Evolutionary conservation across 257 asterid species (phyloP), one percentile per base, ranked within the genome.

Genomic region (Misopates orontium): DNA sequence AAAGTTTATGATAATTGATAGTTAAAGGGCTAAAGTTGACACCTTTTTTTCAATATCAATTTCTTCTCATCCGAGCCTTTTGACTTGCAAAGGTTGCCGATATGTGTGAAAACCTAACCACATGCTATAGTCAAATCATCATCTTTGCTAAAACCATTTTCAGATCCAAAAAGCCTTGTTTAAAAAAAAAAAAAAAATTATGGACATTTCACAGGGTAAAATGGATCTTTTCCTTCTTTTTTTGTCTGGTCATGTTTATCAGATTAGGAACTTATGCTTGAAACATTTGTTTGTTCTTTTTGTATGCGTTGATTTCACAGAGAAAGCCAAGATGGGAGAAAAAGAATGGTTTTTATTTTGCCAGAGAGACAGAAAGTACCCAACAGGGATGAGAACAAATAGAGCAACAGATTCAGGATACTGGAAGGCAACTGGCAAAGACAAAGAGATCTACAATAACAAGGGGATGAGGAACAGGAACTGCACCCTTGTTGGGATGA

Each of bases 361-460:
- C 76, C 92, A 80, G 60, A 82, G 90, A 32, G 97, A 87, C 68
- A 82, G 87, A 41, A 90, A 90, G 73, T 90, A 90, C 67, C 95
- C 97, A 51, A 83, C 97, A 16, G 97, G 97, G 11, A 87, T 79
- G 90, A 79, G 96, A 73, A 90, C 96, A 10, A 90, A 90, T 68
- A 71, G 97, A 31, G 96, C 97, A 8, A 90, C 97, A 5, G 84
- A 76, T 21, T 71, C 85, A 0, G 97, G 97, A 7, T 87, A 90
- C 40, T 90, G 97, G 97, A 90, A 90, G 76, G 97, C 96, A 5
- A 90, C 97, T 6, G 97, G 97, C 0, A 90, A 90, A 63, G 97
- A 90, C 56, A 87, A 82, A 42, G 97, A 90, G 83, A 90, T 90
- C 42, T 75, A 78, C 32, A 59, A 36, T 24, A 39, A 56, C n/a